Evolutionary conservation across 345 rosid species (phyloP).

Genomic region (Punica granatum): DNA sequence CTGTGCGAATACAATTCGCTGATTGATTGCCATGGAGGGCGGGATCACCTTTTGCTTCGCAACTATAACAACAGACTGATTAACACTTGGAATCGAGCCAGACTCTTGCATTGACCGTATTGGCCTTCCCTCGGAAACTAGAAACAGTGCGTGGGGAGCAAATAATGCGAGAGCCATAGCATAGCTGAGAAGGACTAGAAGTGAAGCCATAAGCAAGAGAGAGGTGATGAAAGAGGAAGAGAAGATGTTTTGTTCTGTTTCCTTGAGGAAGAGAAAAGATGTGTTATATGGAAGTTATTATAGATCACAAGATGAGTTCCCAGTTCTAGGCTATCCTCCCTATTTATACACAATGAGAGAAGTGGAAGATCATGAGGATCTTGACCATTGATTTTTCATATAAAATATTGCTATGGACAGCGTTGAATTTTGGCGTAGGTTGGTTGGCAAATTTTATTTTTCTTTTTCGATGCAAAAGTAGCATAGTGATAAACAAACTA

Average conservation of each 20-base stretch:
- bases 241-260: neutral
- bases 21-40: neutral
- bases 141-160: conserved; percentile 15
- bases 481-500: no score
- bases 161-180: conserved; percentile 20
- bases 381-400: neutral
- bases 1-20: neutral
- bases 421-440: neutral
- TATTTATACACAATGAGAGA: neutral
- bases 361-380: neutral
- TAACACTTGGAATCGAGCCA: neutral
- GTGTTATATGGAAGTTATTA: neutral
- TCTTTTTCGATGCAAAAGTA: no score
- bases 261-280: neutral
- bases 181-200: conserved; percentile 2
- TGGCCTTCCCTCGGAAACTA: conserved; percentile 24
- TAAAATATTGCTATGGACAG: neutral
- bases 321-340: neutral
- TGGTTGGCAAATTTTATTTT: no score
- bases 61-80: neutral
- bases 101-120: conserved; percentile 11
- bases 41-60: neutral
- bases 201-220: conserved; percentile 18
- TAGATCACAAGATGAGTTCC: neutral
- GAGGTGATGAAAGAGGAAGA: neutral